These are phyloP conservation scores for Clitoria ternatea DNA, from an alignment of 306 rosid genomes.

Conservation along the genomic window DNA sequence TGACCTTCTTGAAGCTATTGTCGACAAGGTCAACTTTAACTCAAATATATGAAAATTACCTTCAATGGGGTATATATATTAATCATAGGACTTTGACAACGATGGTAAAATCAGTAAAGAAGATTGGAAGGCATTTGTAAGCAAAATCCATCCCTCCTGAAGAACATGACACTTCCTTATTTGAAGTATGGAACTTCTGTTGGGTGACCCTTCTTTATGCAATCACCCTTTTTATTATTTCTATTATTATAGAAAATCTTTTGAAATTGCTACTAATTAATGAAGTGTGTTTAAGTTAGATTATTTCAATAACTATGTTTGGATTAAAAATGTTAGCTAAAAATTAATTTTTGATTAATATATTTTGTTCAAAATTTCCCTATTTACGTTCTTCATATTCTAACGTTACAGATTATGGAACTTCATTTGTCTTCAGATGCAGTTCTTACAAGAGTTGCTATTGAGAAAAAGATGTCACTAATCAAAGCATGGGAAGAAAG, in stretches of 20 bases:
- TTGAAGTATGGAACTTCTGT: conserved; percentile 46
- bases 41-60: no score
- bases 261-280: neutral
- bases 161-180: conserved; percentile 89
- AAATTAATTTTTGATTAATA: no score
- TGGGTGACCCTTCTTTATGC: neutral
- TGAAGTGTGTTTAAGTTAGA: no score
- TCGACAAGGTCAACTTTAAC: conserved; percentile 53
- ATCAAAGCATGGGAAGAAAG: conserved; percentile 47
- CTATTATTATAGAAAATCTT: neutral
- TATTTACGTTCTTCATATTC: neutral
- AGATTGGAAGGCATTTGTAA: conserved; percentile 73
- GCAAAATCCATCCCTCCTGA: conserved; percentile 57
- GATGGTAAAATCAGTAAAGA: conserved; percentile 76
- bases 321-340: no score
- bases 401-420: neutral
- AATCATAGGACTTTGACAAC: conserved; percentile 28
- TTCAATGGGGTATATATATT: neutral
- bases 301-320: no score
- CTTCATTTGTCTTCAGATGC: conserved; percentile 33
- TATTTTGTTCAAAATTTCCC: no score
- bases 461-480: conserved; percentile 35
- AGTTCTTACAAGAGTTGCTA: conserved; percentile 28
- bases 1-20: conserved; percentile 71
- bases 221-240: neutral